Base-by-base conservation (phyloP, 495 filamentous ascomycete genomes). In the Neurospora hispaniola region DNA sequence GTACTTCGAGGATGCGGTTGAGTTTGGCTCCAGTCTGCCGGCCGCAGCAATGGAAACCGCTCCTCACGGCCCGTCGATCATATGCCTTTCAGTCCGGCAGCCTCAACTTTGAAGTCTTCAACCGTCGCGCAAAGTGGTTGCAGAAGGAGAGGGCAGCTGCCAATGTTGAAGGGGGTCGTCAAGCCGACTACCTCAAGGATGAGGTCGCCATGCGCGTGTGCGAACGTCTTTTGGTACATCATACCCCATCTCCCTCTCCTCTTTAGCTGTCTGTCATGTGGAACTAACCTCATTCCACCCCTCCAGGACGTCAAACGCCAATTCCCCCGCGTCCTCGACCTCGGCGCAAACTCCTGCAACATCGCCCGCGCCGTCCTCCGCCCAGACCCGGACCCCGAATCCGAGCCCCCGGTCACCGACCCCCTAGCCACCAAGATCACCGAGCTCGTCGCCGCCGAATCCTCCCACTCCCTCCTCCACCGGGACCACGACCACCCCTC, bases 301-400 rank as follows among this genome's bases (percentile, higher is more conserved):
- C 48, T 20, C 59, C 75, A 97, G 92, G 93, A 98, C 77, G 94
- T 98, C 82, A 97, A 96, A 76, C 93, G 96, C 38, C 83, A 88
- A 42, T 96, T 96, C 79, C 89, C 91, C 35, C 83, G 88, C 69
- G 93, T 94, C 62, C 93, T 99, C 75, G 96, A 99, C 81, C 89
- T 98, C 35, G 96, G 96, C 73, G 94, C 96, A 74, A 97, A 98
- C 80, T 90, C 94, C 72, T 97, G 94, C 86, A 96, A 97, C 83
- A 92, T 99, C 78, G 96, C 94, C 8, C 88, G 89, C 71, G 89
- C 90, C 69, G 85, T 98, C 16, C 91, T 91, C 27, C 85, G 84
- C n/a, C 87, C 90, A 43, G 85, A 90, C 79, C 88, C 88, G 7
- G 89, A 91, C 76, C 69, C 87, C 4, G 85, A 88, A 73, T 81